These are phyloP conservation scores for Vigna hirtella DNA, from an alignment of 306 rosid genomes.

Conservation along the genomic window DNA sequence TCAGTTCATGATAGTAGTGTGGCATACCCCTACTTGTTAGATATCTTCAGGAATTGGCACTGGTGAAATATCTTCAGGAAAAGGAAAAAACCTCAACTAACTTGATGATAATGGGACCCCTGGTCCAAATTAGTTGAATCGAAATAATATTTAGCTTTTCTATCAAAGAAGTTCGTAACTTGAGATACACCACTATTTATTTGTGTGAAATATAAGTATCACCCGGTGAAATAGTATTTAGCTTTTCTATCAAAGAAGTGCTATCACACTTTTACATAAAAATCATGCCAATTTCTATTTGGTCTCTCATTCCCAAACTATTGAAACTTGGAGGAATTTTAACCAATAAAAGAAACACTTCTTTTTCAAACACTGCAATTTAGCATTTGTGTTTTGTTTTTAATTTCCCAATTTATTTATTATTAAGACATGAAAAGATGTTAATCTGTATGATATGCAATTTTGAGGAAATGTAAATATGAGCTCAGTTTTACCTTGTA, in stretches of 20 bases:
- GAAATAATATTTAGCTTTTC: slow-evolving; percentile 7
- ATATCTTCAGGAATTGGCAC: slow-evolving; percentile 15
- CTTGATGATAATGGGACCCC: slow-evolving; percentile 14
- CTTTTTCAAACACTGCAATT: slow-evolving; percentile 3
- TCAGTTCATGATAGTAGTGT: slow-evolving; percentile 30
- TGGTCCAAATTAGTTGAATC: slow-evolving; percentile 20
- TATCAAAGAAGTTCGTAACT: slow-evolving; percentile 11
- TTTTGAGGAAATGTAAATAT: slow-evolving; percentile 32
- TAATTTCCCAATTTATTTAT: slow-evolving; percentile 15
- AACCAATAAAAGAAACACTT: not conserved
- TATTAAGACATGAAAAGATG: slow-evolving; percentile 24
- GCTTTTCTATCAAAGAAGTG: too few species aligned
- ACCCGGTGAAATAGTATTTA: not conserved
- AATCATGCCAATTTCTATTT: not conserved
- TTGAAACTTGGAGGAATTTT: not conserved
- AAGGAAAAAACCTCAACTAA: not conserved
- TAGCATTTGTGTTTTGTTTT: slow-evolving; percentile 16
- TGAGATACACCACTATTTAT: slow-evolving; percentile 21
- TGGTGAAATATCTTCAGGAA: slow-evolving; percentile 21
- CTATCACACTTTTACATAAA: not conserved
- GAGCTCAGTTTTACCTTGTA: slow-evolving; percentile 36
- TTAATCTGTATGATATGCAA: slow-evolving; percentile 8
- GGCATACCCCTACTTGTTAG: slow-evolving; percentile 33
- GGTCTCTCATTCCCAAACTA: not conserved
- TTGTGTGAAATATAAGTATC: not conserved